phyloP scores from a whole-genome alignment of 2,329 filamentous ascomycete genomes.

The Claviceps spartinae region DNA sequence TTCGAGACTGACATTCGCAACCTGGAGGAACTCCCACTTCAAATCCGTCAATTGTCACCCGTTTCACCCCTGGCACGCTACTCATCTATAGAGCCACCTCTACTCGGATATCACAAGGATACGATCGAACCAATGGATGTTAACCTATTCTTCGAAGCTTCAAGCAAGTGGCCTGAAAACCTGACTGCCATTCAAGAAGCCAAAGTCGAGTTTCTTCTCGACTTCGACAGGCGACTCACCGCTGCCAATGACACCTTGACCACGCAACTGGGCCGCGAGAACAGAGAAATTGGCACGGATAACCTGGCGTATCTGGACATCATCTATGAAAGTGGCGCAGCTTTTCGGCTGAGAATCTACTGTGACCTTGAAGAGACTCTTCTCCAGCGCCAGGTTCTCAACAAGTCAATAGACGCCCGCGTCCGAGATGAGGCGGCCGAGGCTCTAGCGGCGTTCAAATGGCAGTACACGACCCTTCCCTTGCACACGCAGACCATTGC shows the following conservation, averaged over 20 bases:
- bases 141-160: slow-evolving; percentile 83
- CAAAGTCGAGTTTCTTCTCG: slow-evolving; percentile 79
- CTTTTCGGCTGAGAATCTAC: slow-evolving; percentile 77
- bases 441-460: slow-evolving; percentile 57
- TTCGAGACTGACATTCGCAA: slow-evolving; percentile 66
- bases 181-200: slow-evolving; percentile 81
- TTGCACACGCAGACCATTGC: slow-evolving; percentile 71
- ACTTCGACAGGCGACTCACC: slow-evolving; percentile 58
- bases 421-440: slow-evolving; percentile 55
- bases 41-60: slow-evolving; percentile 65
- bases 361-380: slow-evolving; percentile 77
- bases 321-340: slow-evolving; percentile 53
- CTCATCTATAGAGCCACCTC: slow-evolving; percentile 39
- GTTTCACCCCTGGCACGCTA: slow-evolving; percentile 63
- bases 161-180: slow-evolving; percentile 86
- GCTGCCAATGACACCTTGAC: slow-evolving; percentile 45
- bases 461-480: slow-evolving; percentile 57
- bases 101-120: slow-evolving; percentile 29
- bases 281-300: slow-evolving; percentile 49
- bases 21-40: slow-evolving; percentile 75
- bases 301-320: slow-evolving; percentile 80
- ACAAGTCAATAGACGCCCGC: slow-evolving; percentile 52
- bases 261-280: slow-evolving; percentile 69
- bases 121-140: slow-evolving; percentile 53
- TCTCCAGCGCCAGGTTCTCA: slow-evolving; percentile 64